A percentile compares a stretch with the other conserved stretches of the same genome.
These are phyloP conservation scores for Cucurbita moschata DNA, from an alignment of 306 rosid genomes.

Conservation along the genomic window DNA sequence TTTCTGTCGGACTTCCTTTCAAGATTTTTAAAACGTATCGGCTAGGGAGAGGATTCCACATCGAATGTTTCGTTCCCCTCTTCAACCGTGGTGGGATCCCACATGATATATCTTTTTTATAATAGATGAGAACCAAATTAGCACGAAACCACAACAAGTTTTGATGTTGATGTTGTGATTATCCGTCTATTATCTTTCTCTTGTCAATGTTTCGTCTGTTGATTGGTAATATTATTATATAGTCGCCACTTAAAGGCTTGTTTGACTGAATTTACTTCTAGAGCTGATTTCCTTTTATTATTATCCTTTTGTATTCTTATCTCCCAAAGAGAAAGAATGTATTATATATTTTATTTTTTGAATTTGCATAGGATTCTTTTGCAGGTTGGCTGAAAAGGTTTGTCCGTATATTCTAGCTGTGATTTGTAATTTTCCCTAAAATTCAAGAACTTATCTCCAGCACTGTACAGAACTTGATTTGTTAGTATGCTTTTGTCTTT, in stretches of 20 bases:
- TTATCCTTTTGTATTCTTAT: not conserved
- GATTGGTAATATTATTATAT: not conserved
- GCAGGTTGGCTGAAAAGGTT: not conserved
- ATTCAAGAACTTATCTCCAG: not conserved
- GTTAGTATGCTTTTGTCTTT: not conserved
- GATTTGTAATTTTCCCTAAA: not conserved
- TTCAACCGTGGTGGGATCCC: no score
- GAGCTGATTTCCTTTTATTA: not conserved
- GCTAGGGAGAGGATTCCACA: no score
- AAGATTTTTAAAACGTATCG: no score
- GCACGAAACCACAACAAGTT: not conserved
- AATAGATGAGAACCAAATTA: not conserved
- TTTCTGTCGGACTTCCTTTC: no score
- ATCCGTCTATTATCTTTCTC: not conserved
- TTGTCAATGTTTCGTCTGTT: not conserved
- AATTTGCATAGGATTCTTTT: conserved; percentile 1
- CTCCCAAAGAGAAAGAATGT: not conserved
- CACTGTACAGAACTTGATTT: not conserved
- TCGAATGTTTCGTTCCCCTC: no score
- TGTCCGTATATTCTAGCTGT: not conserved
- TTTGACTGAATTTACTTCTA: not conserved
- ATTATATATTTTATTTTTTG: not conserved
- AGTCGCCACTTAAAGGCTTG: not conserved
- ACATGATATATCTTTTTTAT: not conserved
- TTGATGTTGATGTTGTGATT: conserved; percentile 1